phyloP scores from a whole-genome alignment of 192 early-diverging fungal species.

The Coemansia guatemalensis region DNA sequence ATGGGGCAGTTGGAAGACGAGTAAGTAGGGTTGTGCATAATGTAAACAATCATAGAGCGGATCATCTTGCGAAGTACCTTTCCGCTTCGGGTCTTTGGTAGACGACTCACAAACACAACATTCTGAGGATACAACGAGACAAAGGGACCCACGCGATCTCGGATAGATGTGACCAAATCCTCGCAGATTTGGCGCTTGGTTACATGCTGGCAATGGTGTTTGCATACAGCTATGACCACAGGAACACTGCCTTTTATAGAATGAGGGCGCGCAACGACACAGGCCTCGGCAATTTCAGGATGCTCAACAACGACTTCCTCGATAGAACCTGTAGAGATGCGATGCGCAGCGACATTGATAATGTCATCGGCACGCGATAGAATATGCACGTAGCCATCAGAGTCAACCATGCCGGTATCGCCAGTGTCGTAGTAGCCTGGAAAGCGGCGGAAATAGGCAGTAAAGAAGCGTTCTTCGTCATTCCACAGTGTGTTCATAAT shows the following conservation, averaged over 20 bases:
- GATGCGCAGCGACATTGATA: conserved; percentile 87
- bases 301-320: conserved; percentile 75
- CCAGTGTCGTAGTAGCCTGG: conserved; percentile 83
- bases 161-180: conserved; percentile 62
- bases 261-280: conserved; percentile 68
- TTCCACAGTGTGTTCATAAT: conserved; percentile 79
- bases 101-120: conserved; percentile 60
- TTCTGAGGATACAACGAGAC: conserved; percentile 72
- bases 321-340: conserved; percentile 74
- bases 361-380: conserved; percentile 74
- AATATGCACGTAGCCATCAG: conserved; percentile 70
- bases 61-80: conserved; percentile 81
- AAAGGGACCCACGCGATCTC: conserved; percentile 75
- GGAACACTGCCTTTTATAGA: conserved; percentile 68
- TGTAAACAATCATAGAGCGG: conserved; percentile 64
- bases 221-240: conserved; percentile 59
- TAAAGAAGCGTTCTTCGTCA: conserved; percentile 67
- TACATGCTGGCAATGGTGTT: conserved; percentile 8
- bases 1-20: conserved; percentile 35
- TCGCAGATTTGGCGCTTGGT: conserved; percentile 16
- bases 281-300: conserved; percentile 63
- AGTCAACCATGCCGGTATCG: conserved; percentile 78
- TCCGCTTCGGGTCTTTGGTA: conserved; percentile 86
- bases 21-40: neutral
- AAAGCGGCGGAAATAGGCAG: conserved; percentile 72